Conservation (phyloP, 139 green algal species). For the Astrephomene gubernaculifera region DNA sequence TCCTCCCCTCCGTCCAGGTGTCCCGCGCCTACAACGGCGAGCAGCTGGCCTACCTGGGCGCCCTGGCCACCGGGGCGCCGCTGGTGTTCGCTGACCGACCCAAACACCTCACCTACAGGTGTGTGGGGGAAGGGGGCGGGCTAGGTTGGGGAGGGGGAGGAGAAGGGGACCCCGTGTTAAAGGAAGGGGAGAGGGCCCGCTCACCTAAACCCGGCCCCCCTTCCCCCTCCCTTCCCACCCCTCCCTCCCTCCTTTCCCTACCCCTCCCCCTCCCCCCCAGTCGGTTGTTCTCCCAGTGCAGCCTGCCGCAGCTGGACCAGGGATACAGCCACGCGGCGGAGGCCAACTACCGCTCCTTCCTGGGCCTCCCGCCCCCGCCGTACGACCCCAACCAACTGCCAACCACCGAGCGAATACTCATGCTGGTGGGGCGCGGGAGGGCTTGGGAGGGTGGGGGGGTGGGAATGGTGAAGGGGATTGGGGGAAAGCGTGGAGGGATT, state of each 20-base stretch:
- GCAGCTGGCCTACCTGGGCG: constrained; percentile 84
- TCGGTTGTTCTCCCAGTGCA: constrained; percentile 43
- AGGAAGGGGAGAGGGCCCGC: neutral
- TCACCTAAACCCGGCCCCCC: neutral
- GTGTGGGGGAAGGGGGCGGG: neutral
- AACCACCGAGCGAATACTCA: constrained; percentile 38
- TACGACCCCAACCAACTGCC: constrained; percentile 17
- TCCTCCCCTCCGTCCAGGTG: neutral
- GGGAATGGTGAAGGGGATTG: no score
- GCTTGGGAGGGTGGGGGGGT: no score
- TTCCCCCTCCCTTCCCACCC: neutral
- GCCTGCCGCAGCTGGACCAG: constrained; percentile 26
- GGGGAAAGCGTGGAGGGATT: no score
- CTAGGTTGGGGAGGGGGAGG: neutral
- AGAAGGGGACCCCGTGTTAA: neutral
- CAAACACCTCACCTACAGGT: constrained; percentile 83
- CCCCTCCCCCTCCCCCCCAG: constrained; percentile 6
- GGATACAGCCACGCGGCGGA: constrained; percentile 26
- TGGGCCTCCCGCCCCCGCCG: constrained; percentile 16
- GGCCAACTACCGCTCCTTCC: constrained; percentile 42
- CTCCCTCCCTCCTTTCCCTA: neutral
- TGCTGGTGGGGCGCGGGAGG: constrained; percentile 47
- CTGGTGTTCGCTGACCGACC: constrained; percentile 83
- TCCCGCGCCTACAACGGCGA: constrained; percentile 69
- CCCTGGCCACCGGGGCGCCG: constrained; percentile 63